Base-by-base conservation (phyloP, 2,329 filamentous ascomycete genomes). In the Metarhizium brunneum region DNA sequence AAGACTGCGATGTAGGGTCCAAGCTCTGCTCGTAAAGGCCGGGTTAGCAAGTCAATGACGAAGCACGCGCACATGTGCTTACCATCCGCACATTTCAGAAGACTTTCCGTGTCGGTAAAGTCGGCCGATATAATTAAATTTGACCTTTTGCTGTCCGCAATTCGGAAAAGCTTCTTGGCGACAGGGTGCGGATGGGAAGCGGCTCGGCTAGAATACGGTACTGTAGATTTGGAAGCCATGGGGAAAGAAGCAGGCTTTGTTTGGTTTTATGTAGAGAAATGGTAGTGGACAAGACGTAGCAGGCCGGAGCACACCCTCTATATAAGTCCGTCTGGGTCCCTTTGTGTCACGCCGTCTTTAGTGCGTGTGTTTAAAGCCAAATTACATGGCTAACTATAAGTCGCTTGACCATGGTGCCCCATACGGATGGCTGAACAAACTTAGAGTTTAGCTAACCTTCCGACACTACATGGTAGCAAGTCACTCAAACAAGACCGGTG, bases 1-100 rank as follows among this genome's bases (percentile, higher is more conserved):
- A 79, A 70, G 45, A 78, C 75, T 51, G 74, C 74, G 53, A 78
- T 77, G 60, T 77, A 70, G 14, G 76, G 76, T 8, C 76, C 76
- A n/a, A 78, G 71, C 52, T 65, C 75, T 57, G 67, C 43, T 25
- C 8, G 11, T 2, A 18, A 38, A 25, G 11, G 29, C 3, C 45
- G 25, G 11, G 16, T 48, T 48, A 42, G 11, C 40, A 42, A 42
- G 40, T 42, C 32, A 4, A 35, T 18, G 2, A 13, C n/a, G 18
- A 6, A 48, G 4, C 18, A 14, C 13, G 16, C 10, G 20, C 25
- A 25, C 25, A 25, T 25, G 25, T 25, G 25, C 25, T 25, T 25
- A 43, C 36, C 50, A 42, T 52, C 36, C 18, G 50, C 20, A 25
- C 50, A 52, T 35, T 52, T 18, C 20, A 52, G 50, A 20, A 52